A percentile compares a stretch with the other conserved stretches of the same genome.
Evolutionary conservation across 2,329 filamentous ascomycete genomes (phyloP).

Genomic region (Pseudocercospora ulei): DNA sequence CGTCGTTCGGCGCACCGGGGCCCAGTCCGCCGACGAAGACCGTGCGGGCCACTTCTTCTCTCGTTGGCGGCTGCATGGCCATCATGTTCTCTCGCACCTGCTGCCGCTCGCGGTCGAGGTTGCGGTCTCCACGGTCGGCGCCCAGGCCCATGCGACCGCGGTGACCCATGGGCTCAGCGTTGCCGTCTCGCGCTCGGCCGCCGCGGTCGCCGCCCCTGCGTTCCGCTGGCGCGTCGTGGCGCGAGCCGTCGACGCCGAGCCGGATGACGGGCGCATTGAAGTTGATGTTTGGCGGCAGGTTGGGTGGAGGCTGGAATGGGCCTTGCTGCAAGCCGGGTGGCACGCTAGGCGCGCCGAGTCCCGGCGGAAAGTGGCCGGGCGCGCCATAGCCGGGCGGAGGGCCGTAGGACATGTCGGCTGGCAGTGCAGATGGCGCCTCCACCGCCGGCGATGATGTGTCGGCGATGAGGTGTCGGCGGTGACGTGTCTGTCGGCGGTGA

Average conservation of each 20-base stretch:
- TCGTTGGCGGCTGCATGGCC: slow-evolving; percentile 63
- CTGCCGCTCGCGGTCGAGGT: slow-evolving; percentile 46
- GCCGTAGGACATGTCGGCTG: neutral
- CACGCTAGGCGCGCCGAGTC: slow-evolving; percentile 79
- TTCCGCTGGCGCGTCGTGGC: slow-evolving; percentile 47
- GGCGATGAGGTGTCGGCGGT: no score
- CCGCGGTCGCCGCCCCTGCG: slow-evolving; percentile 18
- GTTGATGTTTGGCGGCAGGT: slow-evolving; percentile 86
- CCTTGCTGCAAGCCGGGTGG: slow-evolving; percentile 70
- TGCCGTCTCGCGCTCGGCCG: slow-evolving; percentile 29
- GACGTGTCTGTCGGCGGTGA: neutral
- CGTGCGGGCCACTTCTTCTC: slow-evolving; percentile 83
- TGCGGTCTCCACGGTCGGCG: slow-evolving; percentile 45
- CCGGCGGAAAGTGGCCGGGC: no score
- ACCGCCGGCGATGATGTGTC: no score
- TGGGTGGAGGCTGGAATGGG: slow-evolving; percentile 78
- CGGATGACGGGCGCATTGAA: slow-evolving; percentile 95
- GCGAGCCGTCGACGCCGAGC: slow-evolving; percentile 61
- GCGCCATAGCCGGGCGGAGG: slow-evolving; percentile 46
- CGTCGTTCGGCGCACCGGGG: slow-evolving; percentile 64
- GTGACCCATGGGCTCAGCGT: slow-evolving; percentile 34
- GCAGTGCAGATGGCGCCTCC: neutral
- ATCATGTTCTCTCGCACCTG: slow-evolving; percentile 30
- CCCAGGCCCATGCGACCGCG: slow-evolving; percentile 44
- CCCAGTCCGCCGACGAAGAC: slow-evolving; percentile 84